These are phyloP conservation scores for Xerocomellus dryophilus DNA, from an alignment of 768 basidiomycete species.

Conservation along the genomic window DNA sequence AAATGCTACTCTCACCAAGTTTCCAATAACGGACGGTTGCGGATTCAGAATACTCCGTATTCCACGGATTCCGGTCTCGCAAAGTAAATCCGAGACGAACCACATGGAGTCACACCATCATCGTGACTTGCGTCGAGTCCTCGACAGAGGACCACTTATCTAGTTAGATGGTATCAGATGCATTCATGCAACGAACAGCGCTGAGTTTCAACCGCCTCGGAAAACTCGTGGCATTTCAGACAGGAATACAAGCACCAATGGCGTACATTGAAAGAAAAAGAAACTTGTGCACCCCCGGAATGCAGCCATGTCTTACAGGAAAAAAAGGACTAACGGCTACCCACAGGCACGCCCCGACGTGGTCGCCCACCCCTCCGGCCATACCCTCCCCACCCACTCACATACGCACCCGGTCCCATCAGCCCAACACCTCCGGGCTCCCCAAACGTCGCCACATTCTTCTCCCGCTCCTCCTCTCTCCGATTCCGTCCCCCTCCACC, in stretches of 20 bases:
- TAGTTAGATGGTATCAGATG: background rate
- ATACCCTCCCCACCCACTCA: conserved; percentile 75
- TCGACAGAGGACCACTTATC: too few relatives aligned
- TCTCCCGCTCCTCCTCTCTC: conserved; percentile 79
- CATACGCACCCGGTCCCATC: conserved; percentile 75
- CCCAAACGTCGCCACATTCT: conserved; percentile 84
- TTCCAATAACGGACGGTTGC: too few relatives aligned
- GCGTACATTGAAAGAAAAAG: conserved; percentile 8
- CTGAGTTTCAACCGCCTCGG: background rate
- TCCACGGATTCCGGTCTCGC: too few relatives aligned
- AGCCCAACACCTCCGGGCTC: conserved; percentile 78
- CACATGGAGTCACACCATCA: too few relatives aligned
- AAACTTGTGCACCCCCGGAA: background rate
- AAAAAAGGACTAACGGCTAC: conserved; percentile 20
- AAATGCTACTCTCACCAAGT: too few relatives aligned
- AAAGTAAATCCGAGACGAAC: too few relatives aligned
- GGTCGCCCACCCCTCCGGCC: conserved; percentile 49
- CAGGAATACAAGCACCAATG: conserved; percentile 13
- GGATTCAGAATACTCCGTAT: too few relatives aligned
- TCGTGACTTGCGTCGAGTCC: too few relatives aligned
- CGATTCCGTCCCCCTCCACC: conserved; percentile 60
- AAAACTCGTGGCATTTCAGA: conserved; percentile 1
- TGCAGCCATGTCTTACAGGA: background rate
- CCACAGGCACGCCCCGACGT: conserved; percentile 30
- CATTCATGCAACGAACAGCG: background rate